Percentiles rank a stretch among this genome's conserved stretches.
Evolutionary conservation across 352 stramenopile species (phyloP).

Genomic region (Phytophthora aleatoria): DNA sequence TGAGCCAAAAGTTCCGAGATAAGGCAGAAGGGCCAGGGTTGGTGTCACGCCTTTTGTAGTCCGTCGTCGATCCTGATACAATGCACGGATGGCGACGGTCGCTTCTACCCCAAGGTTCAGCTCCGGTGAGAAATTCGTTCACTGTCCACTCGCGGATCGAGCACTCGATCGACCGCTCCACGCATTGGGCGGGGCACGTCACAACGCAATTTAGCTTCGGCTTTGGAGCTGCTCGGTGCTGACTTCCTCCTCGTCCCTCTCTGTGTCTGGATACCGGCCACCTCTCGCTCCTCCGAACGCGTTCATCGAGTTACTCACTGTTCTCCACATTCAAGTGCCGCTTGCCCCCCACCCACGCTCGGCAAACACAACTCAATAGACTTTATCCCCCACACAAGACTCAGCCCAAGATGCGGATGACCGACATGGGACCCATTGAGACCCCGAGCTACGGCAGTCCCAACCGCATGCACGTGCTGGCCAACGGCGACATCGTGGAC

Average conservation of each 20-base stretch:
- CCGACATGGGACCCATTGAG: constrained; percentile 37
- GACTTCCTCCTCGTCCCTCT: neutral
- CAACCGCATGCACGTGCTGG: constrained; percentile 77
- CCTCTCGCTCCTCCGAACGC: constrained; percentile 22
- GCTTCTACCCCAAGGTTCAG: constrained; percentile 43
- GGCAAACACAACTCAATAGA: constrained; percentile 25
- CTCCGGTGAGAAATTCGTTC: constrained; percentile 41
- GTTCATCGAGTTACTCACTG: constrained; percentile 3
- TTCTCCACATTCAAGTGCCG: neutral
- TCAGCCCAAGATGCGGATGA: constrained; percentile 31
- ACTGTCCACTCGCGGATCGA: constrained; percentile 31
- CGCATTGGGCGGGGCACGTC: constrained; percentile 12
- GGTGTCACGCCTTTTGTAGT: constrained; percentile 29
- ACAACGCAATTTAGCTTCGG: constrained; percentile 43
- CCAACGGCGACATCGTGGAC: constrained; percentile 88
- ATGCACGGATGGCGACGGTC: constrained; percentile 34
- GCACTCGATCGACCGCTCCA: constrained; percentile 10
- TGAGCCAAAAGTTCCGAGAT: constrained; percentile 18
- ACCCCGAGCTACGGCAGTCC: constrained; percentile 49
- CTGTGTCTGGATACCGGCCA: constrained; percentile 16
- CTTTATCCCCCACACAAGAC: constrained; percentile 13
- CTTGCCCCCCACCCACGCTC: constrained; percentile 7
- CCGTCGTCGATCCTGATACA: constrained; percentile 48
- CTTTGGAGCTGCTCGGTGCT: constrained; percentile 8
- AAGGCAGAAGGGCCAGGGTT: constrained; percentile 38